Base-by-base conservation (phyloP, 2,329 filamentous ascomycete genomes). In the Fusarium ambrosium region DNA sequence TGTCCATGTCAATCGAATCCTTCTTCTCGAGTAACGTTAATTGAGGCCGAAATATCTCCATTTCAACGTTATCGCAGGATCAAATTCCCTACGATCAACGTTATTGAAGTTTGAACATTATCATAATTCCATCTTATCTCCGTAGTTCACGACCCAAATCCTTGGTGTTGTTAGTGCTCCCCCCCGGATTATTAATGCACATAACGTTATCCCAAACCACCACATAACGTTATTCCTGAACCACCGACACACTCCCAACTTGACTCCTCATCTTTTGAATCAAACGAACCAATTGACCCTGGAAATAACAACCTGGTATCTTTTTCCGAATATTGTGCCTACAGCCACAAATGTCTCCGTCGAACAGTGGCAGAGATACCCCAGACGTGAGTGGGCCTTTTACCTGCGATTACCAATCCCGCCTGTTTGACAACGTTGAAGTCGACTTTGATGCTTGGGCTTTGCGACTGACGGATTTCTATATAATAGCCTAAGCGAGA, bases 401-500 rank as follows among this genome's bases (percentile, higher is more conserved):
- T 51, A 13, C 24, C 2, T 16, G 39, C n/a, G 20, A 74, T 74
- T 74, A 74, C 71, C 58, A 74, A 74, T 55, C 71, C 37, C 3
- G 18, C 32, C 22, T 22, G 18, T 45, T 29, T 20, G 14, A 20
- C 20, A 41, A 43, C 53, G 60, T 41, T 51, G 43, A 59, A 41
- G 27, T 32, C 18, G 27, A 37, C 5, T 9, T 20, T 9, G 41
- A n/a, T 16, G 27, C 29, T 14, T 6, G 16, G 29, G n/a, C 32
- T 39, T 32, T 41, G 13, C 20, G n/a, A 34, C 51, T 59, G 32
- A 55, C 69, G 34, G 34, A 36, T 36, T 36, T 36, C n/a, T 55
- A 10, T 32, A 7, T 6, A 10, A 32, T 51, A 79, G 78, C 70
- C 77, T 20, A 79, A 77, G 51, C 77, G 75, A 4, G 78, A 79